A percentile compares a stretch with the other conserved stretches of the same genome.
Conservation (phyloP, 176 grass and related monocot species). For the Oryza brachyantha region DNA sequence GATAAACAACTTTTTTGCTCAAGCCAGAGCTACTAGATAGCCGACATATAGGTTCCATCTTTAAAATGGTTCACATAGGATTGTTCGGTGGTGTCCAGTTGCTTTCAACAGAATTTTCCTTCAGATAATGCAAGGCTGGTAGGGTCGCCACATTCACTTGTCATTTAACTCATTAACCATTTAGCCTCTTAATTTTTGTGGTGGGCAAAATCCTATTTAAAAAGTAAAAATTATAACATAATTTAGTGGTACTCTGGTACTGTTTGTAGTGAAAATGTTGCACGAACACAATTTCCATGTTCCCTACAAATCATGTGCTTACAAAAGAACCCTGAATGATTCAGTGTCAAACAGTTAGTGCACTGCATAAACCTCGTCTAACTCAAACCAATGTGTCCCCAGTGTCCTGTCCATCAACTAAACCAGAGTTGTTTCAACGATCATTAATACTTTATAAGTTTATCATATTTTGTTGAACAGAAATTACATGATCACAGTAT, state of each 20-base stretch:
- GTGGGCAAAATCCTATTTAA: neutral
- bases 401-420: neutral
- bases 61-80: neutral
- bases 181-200: neutral
- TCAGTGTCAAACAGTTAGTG: neutral
- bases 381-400: neutral
- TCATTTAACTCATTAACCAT: conserved; percentile 3
- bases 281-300: neutral
- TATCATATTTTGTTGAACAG: too few species aligned
- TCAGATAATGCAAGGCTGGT: neutral
- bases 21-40: neutral
- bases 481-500: too few species aligned
- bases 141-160: neutral
- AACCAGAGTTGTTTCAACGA: neutral
- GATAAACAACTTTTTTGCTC: neutral
- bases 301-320: neutral
- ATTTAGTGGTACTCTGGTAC: neutral
- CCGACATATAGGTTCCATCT: neutral
- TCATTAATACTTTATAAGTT: too few species aligned
- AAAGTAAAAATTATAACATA: neutral
- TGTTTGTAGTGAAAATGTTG: neutral
- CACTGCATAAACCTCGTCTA: neutral
- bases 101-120: conserved; percentile 25
- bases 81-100: neutral
- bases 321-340: neutral